Conservation (phyloP, 306 rosid species). For the Coriaria nepalensis region DNA sequence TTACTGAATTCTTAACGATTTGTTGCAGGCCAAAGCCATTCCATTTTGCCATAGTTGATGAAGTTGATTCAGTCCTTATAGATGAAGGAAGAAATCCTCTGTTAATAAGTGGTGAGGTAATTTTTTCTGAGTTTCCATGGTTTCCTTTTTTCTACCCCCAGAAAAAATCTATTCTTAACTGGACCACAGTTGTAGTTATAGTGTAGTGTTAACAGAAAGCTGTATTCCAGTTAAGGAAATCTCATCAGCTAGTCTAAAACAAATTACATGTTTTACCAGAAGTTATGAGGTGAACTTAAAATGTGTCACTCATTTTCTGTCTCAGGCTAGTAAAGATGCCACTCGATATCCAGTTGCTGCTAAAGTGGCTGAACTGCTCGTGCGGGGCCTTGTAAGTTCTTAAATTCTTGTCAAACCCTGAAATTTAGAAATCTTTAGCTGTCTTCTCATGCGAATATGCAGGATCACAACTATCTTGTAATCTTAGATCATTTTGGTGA, state of each 20-base stretch:
- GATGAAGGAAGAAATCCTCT: conserved; percentile 97
- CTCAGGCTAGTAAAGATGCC: conserved; percentile 85
- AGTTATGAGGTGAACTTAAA: no score
- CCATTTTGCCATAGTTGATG: conserved; percentile 96
- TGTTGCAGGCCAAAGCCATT: conserved; percentile 98
- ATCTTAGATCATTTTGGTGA: conserved; percentile 14
- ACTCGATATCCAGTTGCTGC: conserved; percentile 96
- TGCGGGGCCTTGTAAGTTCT: conserved; percentile 55
- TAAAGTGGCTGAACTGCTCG: conserved; percentile 86
- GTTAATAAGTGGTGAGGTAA: conserved; percentile 93
- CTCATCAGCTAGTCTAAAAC: no score
- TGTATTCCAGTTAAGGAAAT: no score
- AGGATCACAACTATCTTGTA: no score
- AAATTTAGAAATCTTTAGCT: conserved; percentile 10
- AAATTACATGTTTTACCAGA: no score
- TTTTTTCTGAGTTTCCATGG: conserved; percentile 4
- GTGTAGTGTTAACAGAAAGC: conserved; percentile 4
- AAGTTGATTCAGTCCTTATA: conserved; percentile 90
- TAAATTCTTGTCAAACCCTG: no score
- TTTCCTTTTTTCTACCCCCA: neutral
- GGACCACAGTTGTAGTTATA: conserved; percentile 10
- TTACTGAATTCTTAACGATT: no score
- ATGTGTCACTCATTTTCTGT: conserved; percentile 22
- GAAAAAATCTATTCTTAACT: no score
- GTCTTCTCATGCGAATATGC: no score